These are phyloP conservation scores for Aspergillus asperescens DNA, from an alignment of 495 filamentous ascomycete species.

Conservation along the genomic window DNA sequence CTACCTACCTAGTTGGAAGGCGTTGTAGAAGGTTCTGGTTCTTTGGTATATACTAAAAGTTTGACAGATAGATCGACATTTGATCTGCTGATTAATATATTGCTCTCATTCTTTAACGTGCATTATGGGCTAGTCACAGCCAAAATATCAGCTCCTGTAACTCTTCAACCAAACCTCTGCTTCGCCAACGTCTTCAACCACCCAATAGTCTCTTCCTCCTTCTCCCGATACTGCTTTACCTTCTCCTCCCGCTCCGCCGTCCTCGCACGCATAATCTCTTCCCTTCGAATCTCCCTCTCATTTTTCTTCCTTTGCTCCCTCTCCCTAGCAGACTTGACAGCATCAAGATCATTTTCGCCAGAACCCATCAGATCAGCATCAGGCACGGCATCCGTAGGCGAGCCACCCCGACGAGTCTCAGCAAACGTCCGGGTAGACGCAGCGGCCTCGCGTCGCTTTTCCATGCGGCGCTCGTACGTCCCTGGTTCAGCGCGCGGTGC, in stretches of 20 bases:
- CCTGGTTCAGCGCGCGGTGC: conserved; percentile 79
- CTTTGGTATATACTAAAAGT: background rate
- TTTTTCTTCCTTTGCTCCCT: conserved; percentile 42
- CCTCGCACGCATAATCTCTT: conserved; percentile 39
- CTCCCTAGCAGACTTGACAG: conserved; percentile 38
- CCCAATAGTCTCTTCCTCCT: conserved; percentile 43
- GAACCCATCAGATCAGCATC: conserved; percentile 43
- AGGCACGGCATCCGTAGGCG: conserved; percentile 34
- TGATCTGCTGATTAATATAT: background rate
- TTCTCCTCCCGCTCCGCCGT: conserved; percentile 42
- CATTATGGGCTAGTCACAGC: too few species aligned
- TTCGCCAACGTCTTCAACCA: conserved; percentile 44
- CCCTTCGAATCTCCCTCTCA: conserved; percentile 36
- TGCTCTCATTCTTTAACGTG: too few species aligned
- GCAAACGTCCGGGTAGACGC: conserved; percentile 47
- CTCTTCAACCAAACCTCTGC: conserved; percentile 38
- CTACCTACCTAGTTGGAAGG: too few species aligned
- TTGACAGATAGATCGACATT: background rate
- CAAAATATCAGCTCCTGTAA: too few species aligned
- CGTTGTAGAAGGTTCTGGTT: background rate
- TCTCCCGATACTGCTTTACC: conserved; percentile 38
- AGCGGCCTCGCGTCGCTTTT: conserved; percentile 66
- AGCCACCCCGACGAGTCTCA: conserved; percentile 33
- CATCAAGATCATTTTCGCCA: conserved; percentile 37
- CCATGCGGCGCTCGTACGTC: conserved; percentile 75